A percentile compares a stretch with the other conserved stretches of the same genome.
Evolutionary conservation across 73 alveolate species (phyloP).

Genomic region (Effrenium voratum): DNA sequence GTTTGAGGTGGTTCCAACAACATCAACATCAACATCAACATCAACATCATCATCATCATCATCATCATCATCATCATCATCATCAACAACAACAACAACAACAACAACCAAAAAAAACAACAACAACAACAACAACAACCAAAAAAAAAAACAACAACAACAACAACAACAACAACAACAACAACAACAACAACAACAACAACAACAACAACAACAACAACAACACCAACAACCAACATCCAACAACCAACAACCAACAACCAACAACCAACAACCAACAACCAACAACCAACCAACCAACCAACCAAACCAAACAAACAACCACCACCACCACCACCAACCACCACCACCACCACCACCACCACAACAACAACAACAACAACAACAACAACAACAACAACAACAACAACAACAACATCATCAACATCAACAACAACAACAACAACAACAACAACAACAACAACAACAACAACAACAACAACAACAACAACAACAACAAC

Average conservation of each 20-base stretch:
- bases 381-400: not conserved
- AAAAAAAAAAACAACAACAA: no score
- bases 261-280: not conserved
- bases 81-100: not conserved
- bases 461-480: not conserved
- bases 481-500: not conserved
- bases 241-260: no score
- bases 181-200: not conserved
- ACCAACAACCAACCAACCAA: not conserved
- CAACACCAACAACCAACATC: not conserved
- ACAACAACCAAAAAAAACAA: not conserved
- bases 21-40: not conserved
- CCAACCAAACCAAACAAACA: not conserved
- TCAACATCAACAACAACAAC: not conserved
- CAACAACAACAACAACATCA: not conserved
- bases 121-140: not conserved
- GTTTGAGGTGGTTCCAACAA: no score
- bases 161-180: not conserved
- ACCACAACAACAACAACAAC: no score
- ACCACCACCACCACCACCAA: not conserved
- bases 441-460: not conserved
- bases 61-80: not conserved
- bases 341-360: not conserved
- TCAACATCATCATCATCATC: not conserved
- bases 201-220: not conserved